A percentile compares a stretch with the other conserved stretches of the same genome.
phyloP scores from a whole-genome alignment of 1,139 yeast genomes.

The Geotrichum citri-aurantii region DNA sequence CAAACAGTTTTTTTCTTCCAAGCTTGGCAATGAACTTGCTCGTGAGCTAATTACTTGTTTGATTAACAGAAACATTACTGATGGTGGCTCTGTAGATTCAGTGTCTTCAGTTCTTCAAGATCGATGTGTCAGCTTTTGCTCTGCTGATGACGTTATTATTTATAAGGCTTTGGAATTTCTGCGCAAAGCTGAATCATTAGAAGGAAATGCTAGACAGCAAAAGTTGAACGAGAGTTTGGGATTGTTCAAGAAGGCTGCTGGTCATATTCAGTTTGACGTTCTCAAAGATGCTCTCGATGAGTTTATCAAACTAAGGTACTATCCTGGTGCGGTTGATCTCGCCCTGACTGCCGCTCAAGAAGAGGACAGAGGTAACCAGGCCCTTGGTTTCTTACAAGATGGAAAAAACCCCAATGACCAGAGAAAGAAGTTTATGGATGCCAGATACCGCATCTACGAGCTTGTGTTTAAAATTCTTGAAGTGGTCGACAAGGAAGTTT shows the following conservation, averaged over 20 bases:
- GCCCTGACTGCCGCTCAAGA: slow-evolving; percentile 70
- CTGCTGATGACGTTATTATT: slow-evolving; percentile 86
- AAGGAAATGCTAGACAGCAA: slow-evolving; percentile 61
- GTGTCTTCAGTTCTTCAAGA: slow-evolving; percentile 86
- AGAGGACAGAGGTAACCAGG: slow-evolving; percentile 54
- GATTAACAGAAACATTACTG: slow-evolving; percentile 77
- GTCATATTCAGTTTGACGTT: slow-evolving; percentile 69
- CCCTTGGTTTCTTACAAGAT: slow-evolving; percentile 49
- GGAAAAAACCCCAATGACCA: slow-evolving; percentile 47
- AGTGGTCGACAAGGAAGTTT: slow-evolving; percentile 62
- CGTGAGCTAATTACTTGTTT: slow-evolving; percentile 85
- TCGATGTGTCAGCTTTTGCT: slow-evolving; percentile 92
- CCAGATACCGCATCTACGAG: slow-evolving; percentile 58
- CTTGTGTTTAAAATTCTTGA: slow-evolving; percentile 69
- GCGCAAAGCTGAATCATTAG: slow-evolving; percentile 61
- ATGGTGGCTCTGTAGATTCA: slow-evolving; percentile 90
- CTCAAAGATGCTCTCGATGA: slow-evolving; percentile 74
- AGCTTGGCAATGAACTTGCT: slow-evolving; percentile 57
- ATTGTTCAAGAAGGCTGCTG: slow-evolving; percentile 75
- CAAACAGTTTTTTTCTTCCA: slow-evolving; percentile 69
- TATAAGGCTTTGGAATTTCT: slow-evolving; percentile 92
- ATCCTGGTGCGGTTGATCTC: slow-evolving; percentile 81
- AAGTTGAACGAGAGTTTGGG: slow-evolving; percentile 71
- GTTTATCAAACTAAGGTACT: slow-evolving; percentile 71
- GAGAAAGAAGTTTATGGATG: slow-evolving; percentile 41